phyloP scores from a whole-genome alignment of 305 asterid genomes.

The Fraxinus sp. region DNA sequence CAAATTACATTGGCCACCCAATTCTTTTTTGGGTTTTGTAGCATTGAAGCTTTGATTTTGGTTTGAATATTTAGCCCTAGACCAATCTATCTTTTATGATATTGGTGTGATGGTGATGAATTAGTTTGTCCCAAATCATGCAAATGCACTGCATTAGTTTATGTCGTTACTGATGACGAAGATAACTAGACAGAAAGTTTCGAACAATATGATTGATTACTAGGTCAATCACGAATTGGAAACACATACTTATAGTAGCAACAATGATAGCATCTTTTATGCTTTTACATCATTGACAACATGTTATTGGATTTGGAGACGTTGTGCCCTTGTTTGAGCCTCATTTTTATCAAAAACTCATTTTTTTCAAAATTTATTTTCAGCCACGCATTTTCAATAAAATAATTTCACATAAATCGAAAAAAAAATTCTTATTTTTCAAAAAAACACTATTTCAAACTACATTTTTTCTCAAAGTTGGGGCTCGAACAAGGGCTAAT shows the following conservation, averaged over 20 bases:
- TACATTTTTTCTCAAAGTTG: background rate
- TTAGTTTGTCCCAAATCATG: background rate
- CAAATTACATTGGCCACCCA: slow-evolving; percentile 29
- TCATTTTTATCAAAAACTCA: background rate
- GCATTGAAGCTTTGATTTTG: background rate
- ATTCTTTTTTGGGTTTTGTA: background rate
- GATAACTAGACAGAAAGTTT: background rate
- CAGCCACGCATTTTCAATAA: too few species aligned
- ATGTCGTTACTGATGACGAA: background rate
- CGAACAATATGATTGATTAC: background rate
- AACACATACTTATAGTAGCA: background rate
- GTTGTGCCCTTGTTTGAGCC: background rate
- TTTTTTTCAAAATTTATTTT: too few species aligned
- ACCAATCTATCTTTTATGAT: background rate
- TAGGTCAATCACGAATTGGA: background rate
- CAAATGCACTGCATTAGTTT: background rate
- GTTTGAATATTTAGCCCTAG: background rate
- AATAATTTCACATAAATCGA: background rate
- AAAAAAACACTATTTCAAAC: background rate
- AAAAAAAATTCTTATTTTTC: too few species aligned
- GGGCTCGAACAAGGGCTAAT: background rate
- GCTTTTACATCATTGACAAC: background rate
- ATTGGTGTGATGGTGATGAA: background rate
- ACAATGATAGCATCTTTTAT: background rate
- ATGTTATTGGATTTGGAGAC: background rate